Percentiles rank a stretch among this genome's conserved stretches.
phyloP scores from a whole-genome alignment of 73 alveolate species.

The Paramecium octaurelia region DNA sequence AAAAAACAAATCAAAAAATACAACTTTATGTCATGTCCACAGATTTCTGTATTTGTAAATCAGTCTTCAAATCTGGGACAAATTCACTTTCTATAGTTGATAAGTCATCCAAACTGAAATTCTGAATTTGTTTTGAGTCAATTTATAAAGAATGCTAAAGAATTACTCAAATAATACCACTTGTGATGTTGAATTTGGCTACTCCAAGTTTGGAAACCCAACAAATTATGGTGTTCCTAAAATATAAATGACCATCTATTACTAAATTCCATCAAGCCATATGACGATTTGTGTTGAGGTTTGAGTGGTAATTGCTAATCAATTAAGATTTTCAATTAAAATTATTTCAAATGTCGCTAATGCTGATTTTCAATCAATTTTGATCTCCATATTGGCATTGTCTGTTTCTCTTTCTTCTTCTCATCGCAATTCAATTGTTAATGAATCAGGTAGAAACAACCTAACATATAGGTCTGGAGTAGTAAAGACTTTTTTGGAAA shows the following conservation, averaged over 20 bases:
- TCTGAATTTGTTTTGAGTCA: not conserved
- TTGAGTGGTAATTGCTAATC: not conserved
- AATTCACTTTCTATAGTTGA: constrained; percentile 18
- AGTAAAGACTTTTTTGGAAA: not conserved
- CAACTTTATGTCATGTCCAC: constrained; percentile 20
- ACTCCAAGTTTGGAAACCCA: not conserved
- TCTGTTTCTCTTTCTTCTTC: not conserved
- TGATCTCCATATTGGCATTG: not conserved
- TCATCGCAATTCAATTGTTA: not conserved
- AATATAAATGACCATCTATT: not conserved
- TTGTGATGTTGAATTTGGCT: not conserved
- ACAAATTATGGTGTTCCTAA: not conserved
- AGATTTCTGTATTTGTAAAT: not conserved
- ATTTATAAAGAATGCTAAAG: not conserved
- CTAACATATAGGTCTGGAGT: constrained; percentile 27
- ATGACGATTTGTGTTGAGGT: not conserved
- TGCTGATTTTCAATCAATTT: not conserved
- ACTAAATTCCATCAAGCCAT: constrained; percentile 7
- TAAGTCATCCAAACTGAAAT: constrained; percentile 22
- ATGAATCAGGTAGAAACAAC: not conserved
- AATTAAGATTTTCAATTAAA: not conserved
- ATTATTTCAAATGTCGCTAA: not conserved
- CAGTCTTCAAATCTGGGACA: not conserved
- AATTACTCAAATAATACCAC: not conserved
- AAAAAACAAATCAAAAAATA: not conserved